Evolutionary conservation across 208 protist genomes (phyloP), one percentile per base, ranked within the genome.

Genomic region (Tritrichomonas musculus): DNA sequence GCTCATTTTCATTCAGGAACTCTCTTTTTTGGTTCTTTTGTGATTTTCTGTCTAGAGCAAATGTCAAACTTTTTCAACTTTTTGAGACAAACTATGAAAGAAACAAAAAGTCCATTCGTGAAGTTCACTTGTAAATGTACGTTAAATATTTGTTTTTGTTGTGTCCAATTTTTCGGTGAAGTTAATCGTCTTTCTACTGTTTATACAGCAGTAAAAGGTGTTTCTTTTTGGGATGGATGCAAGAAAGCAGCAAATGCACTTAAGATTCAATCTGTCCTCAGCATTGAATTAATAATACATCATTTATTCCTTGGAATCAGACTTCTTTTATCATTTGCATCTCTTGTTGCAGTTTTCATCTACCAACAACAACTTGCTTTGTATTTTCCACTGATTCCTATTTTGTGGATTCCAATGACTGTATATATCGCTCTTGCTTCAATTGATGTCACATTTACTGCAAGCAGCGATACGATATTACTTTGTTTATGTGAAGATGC

Each of bases 141-240:
- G 0, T 44, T 50, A 13, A 39, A 20, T 39, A 13, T 53, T 27
- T 88, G 44, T 57, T 44, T 57, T 20, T 39, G 33, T 22, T 44
- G 33, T 57, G 47, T 49, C 11, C 33, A 88, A 20, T 44, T 88
- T 39, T 13, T 27, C 33, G 47, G 47, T 17, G 77, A 57, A 9
- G 41, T 88, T 57, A 60, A 57, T 50, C 53, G 77, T 39, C 20
- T 57, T 11, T 53, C 77, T 53, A 57, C 57, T 57, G 77, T 88
- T 33, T 88, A 47, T 49, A 88, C 77, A 20, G 77, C 77, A 30
- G 25, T 88, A 33, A 88, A 88, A 57, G 77, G 77, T 30, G 47
- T 57, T 39, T 88, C 77, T 33, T 88, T 88, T 49, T 88, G 77
- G 77, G 77, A 88, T 88, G 25, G 41, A 13, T 88, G 77, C 17